Percentiles rank a stretch among this genome's conserved stretches.
These are phyloP conservation scores for Aspergillus brasiliensis DNA, from an alignment of 2,329 filamentous ascomycete species.

Conservation along the genomic window DNA sequence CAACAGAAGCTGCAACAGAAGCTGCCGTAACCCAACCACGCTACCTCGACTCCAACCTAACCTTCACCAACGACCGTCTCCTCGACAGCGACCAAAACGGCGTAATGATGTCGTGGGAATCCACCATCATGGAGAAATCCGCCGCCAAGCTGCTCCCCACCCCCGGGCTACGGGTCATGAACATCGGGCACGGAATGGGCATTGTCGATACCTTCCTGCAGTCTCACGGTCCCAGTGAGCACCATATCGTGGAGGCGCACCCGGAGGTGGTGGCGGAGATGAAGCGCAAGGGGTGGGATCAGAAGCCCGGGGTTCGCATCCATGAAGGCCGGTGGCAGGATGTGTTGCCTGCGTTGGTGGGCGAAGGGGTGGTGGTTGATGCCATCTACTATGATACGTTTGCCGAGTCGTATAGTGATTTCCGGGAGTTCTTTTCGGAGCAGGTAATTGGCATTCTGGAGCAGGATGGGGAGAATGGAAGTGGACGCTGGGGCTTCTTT, in stretches of 20 bases:
- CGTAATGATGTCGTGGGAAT: conserved; percentile 95
- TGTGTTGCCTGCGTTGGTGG: conserved; percentile 68
- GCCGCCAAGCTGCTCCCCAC: conserved; percentile 67
- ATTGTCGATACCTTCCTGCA: conserved; percentile 81
- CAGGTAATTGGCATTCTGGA: conserved; percentile 75
- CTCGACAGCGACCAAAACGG: conserved; percentile 76
- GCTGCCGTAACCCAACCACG: conserved; percentile 60
- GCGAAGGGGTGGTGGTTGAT: conserved; percentile 72
- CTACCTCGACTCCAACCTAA: conserved; percentile 69
- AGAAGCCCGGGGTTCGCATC: conserved; percentile 61
- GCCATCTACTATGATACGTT: conserved; percentile 98
- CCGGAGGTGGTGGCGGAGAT: conserved; percentile 72
- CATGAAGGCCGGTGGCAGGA: conserved; percentile 81
- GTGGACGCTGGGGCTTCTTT: conserved; percentile 62
- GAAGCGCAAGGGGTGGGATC: conserved; percentile 67
- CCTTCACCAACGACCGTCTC: conserved; percentile 66
- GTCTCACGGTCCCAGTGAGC: conserved; percentile 64
- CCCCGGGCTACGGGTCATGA: conserved; percentile 70
- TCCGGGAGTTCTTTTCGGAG: conserved; percentile 86
- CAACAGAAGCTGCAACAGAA: conserved; percentile 29
- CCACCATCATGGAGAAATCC: conserved; percentile 78
- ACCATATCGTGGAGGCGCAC: conserved; percentile 88
- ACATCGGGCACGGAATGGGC: conserved; percentile 89
- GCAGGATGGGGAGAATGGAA: conserved; percentile 35
- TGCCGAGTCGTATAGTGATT: conserved; percentile 85